phyloP scores from a whole-genome alignment of 1,139 yeast genomes.

The Lodderomyces metapsilosis region DNA sequence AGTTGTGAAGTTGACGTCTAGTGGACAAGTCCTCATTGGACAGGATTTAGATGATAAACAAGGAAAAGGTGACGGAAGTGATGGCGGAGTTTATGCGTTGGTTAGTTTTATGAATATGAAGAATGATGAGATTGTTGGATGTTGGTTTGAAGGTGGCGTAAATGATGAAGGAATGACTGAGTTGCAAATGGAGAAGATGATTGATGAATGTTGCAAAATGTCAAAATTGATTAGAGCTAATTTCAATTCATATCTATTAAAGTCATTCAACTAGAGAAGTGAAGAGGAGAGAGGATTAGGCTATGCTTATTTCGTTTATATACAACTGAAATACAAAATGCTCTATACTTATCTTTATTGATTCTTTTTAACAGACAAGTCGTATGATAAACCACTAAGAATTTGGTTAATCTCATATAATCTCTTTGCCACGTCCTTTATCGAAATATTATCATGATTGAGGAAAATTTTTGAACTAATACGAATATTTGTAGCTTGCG shows the following conservation, averaged over 20 bases:
- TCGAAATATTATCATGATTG: conserved; percentile 33
- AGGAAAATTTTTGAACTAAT: conserved; percentile 40
- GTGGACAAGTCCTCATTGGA: not conserved
- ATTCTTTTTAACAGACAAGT: conserved; percentile 16
- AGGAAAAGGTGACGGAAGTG: conserved; percentile 17
- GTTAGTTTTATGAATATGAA: conserved; percentile 54
- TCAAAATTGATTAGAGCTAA: conserved; percentile 47
- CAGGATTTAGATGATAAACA: not conserved
- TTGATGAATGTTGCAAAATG: conserved; percentile 43
- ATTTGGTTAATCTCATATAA: conserved; percentile 42
- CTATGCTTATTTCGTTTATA: not conserved
- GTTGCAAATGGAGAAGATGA: conserved; percentile 24
- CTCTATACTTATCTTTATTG: conserved; percentile 17
- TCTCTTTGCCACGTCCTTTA: conserved; percentile 38
- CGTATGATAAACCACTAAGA: conserved; percentile 42
- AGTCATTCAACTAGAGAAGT: not conserved
- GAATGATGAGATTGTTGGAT: conserved; percentile 53
- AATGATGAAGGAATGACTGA: conserved; percentile 23
- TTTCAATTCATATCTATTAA: conserved; percentile 31
- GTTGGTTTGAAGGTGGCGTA: conserved; percentile 49
- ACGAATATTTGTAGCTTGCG: conserved; percentile 37
- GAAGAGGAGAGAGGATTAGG: not conserved
- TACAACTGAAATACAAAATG: not conserved
- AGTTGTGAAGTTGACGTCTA: conserved; percentile 29
- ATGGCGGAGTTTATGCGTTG: conserved; percentile 34